Base-by-base conservation (phyloP, 257 asterid genomes). In the Galeopsis tetrahit region DNA sequence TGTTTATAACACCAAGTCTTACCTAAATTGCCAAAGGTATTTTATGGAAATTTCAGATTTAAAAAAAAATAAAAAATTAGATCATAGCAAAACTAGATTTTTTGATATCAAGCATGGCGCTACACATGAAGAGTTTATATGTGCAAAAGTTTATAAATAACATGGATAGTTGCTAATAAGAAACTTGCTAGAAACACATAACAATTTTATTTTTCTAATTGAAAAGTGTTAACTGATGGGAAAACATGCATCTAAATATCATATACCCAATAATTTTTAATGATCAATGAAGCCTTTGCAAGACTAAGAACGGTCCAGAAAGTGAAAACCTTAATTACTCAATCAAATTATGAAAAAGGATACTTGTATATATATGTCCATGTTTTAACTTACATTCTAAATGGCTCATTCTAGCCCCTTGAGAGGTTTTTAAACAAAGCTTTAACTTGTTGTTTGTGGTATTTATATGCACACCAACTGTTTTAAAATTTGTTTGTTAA, bases 301-400 rank as follows among this genome's bases (percentile, higher is more conserved):
- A 67, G 17, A 42, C 65, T 42, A 52, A 14, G 61, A 69, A 46
- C 63, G 39, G 40, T n/a, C n/a, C n/a, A n/a, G n/a, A n/a, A n/a
- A n/a, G n/a, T n/a, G n/a, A n/a, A n/a, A n/a, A n/a, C n/a, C n/a
- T n/a, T n/a, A 55, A 36, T 36, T 59, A 11, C 40, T 31, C 44
- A 35, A 59, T 52, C 28, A 77, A 66, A 64, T 89, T 93, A n/a
- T n/a, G n/a, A n/a, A n/a, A n/a, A n/a, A n/a, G n/a, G n/a, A n/a
- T n/a, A n/a, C n/a, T n/a, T n/a, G 78, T 89, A 92, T 58, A 89
- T 62, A 49, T 89, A 92, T 48, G 96, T 85, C 74, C 93, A 96
- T 59, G 96, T 86, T 66, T 92, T 96, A 52, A 92, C 13, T 8
- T 96, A 92, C 97, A 92, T 92, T 78, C 97, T 89, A 62, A 96